Evolutionary conservation across 225 moss, liverwort and hornwort species (phyloP), one percentile per base, ranked within the genome.

Genomic region (Pseudisothecium myosuroides): DNA sequence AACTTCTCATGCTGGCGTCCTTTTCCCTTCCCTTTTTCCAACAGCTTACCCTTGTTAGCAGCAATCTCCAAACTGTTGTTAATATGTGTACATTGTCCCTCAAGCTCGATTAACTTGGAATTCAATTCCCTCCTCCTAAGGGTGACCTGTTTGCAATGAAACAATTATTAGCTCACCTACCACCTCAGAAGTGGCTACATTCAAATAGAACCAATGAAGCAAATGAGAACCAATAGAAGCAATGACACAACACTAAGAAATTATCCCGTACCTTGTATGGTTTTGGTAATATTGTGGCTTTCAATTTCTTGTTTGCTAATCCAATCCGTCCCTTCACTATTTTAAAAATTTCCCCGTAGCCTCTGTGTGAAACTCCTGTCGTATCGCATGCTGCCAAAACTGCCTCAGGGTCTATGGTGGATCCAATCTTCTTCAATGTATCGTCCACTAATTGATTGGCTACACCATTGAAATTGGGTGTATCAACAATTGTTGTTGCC

Each of bases 171-270:
- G 16, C 1, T 26, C 26, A 43, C 0, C 3, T 41, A 0, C 27
- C 15, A 71, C 26, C 9, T 15, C 26, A 41, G 9, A 8, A 26
- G 9, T 3, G 15, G 2, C 15, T 7, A 12, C 23, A 71, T 15
- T 71, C 8, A 26, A 26, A 41, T 14, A 41, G 0, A 26, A 9
- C 1, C 3, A 24, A 8, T 8, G 0, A 39, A n/a, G n/a, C n/a
- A n/a, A n/a, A n/a, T n/a, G n/a, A n/a, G n/a, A n/a, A n/a, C n/a
- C n/a, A n/a, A n/a, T n/a, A 41, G 0, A 26, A 9, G 3, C 3
- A 24, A 8, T 8, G 0, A 39, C 1, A 21, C 2, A 3, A 41
- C 4, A 23, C 8, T 22, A 9, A 26, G 0, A 41, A n/a, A 41
- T 23, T 3, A 24, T 23, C 6, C 23, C 14, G 12, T 17, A 73